Percentiles rank a stretch among this genome's conserved stretches.
Conservation (phyloP, 768 basidiomycete genomes). For the Cyclocybe aegerita region DNA sequence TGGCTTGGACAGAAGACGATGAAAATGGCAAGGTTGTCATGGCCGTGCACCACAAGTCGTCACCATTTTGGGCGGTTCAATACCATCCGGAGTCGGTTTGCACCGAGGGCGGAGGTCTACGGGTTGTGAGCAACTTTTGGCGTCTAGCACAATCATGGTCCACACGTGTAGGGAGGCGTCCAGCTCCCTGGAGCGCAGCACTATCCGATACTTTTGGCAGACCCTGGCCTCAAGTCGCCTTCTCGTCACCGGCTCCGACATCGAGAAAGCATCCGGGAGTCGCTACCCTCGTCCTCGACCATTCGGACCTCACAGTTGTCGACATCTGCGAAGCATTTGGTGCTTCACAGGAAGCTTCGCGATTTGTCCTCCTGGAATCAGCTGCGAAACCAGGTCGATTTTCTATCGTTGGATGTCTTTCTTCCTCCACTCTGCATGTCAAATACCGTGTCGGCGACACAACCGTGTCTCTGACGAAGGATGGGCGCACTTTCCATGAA, state of each 20-base stretch:
- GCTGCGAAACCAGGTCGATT: constrained; percentile 73
- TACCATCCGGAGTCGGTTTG: constrained; percentile 87
- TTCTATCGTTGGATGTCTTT: constrained; percentile 69
- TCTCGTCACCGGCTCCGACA: constrained; percentile 23
- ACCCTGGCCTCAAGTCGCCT: constrained; percentile 55
- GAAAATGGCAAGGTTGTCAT: constrained; percentile 74
- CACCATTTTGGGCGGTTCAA: constrained; percentile 86
- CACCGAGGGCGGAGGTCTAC: constrained; percentile 66
- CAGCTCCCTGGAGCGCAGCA: constrained; percentile 40
- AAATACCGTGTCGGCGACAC: constrained; percentile 53
- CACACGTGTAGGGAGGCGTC: constrained; percentile 30
- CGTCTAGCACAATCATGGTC: constrained; percentile 61
- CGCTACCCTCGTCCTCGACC: constrained; percentile 37
- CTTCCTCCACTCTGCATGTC: constrained; percentile 53
- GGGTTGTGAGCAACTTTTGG: constrained; percentile 77
- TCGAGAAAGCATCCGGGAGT: constrained; percentile 20
- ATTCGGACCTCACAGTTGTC: constrained; percentile 41
- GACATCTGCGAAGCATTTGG: constrained; percentile 63
- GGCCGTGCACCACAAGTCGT: constrained; percentile 62
- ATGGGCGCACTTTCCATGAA: constrained; percentile 32
- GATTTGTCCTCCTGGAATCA: constrained; percentile 75
- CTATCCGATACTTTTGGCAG: constrained; percentile 40
- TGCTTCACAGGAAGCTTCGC: constrained; percentile 53
- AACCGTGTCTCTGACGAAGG: constrained; percentile 44
- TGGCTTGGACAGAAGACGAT: constrained; percentile 73